phyloP scores from a whole-genome alignment of 2,329 filamentous ascomycete genomes.

The Xylariaceae sp. region DNA sequence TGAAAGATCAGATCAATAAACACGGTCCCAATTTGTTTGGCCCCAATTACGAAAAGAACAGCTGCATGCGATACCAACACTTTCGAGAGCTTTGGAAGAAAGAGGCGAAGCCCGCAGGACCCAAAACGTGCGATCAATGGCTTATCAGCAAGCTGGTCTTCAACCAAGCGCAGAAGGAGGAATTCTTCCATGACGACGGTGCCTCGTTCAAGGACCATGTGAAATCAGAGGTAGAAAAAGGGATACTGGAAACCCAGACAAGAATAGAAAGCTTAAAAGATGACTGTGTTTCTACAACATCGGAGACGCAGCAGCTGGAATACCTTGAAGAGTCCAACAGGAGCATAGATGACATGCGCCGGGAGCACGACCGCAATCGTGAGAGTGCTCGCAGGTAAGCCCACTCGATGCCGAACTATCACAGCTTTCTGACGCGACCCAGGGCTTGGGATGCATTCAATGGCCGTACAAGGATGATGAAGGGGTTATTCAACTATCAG shows the following conservation, averaged over 20 bases:
- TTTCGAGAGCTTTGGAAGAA: constrained; percentile 24
- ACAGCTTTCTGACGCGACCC: constrained; percentile 13
- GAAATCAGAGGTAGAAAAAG: too few species aligned
- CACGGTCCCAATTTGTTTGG: too few species aligned
- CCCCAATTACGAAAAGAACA: constrained; percentile 1
- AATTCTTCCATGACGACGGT: constrained; percentile 10
- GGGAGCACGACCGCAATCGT: constrained; percentile 3
- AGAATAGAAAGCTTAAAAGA: too few species aligned
- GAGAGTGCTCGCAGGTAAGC: constrained; percentile 22
- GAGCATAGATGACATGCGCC: too few species aligned
- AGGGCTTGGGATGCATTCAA: constrained; percentile 61
- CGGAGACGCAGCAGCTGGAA: too few species aligned
- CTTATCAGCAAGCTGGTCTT: constrained; percentile 60
- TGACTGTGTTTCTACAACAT: too few species aligned
- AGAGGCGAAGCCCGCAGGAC: constrained; percentile 22
- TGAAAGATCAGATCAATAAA: not conserved
- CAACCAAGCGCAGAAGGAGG: constrained; percentile 52
- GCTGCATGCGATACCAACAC: constrained; percentile 27
- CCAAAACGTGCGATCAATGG: constrained; percentile 44
- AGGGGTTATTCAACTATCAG: constrained; percentile 57
- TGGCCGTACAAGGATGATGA: constrained; percentile 56
- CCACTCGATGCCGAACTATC: not conserved
- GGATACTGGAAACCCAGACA: too few species aligned
- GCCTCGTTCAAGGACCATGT: too few species aligned
- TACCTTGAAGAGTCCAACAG: too few species aligned